Base-by-base conservation (phyloP, 768 basidiomycete species). In the Lactarius sp. region DNA sequence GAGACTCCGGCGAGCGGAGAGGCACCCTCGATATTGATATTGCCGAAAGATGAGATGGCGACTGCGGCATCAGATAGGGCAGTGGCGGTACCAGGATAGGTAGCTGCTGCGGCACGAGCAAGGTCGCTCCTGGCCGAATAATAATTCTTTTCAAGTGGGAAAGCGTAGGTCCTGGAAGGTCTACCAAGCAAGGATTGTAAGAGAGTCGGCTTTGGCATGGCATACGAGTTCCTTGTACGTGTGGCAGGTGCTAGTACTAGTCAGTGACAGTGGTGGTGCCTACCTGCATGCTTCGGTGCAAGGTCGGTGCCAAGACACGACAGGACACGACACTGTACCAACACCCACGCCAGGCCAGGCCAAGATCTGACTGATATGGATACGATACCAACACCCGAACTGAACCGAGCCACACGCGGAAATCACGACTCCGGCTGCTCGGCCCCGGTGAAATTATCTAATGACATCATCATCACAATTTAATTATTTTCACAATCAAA, bases 201-300 rank as follows among this genome's bases (percentile, higher is more conserved):
- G 1, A 68, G 49, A 18, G 68, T 68, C 8, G 68, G 66, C 22
- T 68, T 68, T 39, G 66, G 41, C 68, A 68, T 68, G 31, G 10
- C 27, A 27, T 27, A 2, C 27, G 27, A 27, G 2, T 27, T 27
- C 2, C 27, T 27, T 27, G 2, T 1, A 27, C 27, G 27, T 27
- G 2, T 27, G 2, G 27, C 27, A 27, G 2, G 27, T 27, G 27
- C 27, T 27, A 27, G 2, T 27, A 27, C 27, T 27, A 27, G 27
- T 27, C 2, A 27, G 27, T 27, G 27, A 27, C 27, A 27, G 27
- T 27, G 27, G 27, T 27, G 27, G 27, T 27, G 27, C 27, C 27
- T 27, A 27, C 27, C 27, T 27, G 27, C 27, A 27, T 27, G 2
- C 27, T 27, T 27, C 27, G 27, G 27, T 27, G 27, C 1, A 27